A percentile compares a stretch with the other conserved stretches of the same genome.
These are phyloP conservation scores for Chamaecrista fasciculata DNA, from an alignment of 306 rosid species.

Conservation along the genomic window DNA sequence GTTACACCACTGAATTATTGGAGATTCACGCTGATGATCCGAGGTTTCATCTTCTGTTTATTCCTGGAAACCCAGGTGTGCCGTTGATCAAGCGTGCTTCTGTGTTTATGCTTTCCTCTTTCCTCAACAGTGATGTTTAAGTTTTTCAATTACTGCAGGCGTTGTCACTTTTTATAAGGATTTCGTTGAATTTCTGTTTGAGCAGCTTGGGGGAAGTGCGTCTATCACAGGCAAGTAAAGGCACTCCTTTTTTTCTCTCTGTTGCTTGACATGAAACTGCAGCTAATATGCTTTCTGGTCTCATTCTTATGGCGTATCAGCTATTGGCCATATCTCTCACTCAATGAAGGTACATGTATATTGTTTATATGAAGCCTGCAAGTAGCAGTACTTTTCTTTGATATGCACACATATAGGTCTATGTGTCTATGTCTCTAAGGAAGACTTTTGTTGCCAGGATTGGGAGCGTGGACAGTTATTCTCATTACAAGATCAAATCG, in stretches of 20 bases:
- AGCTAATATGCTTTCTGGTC: slow-evolving; percentile 31
- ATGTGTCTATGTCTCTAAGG: slow-evolving; percentile 10
- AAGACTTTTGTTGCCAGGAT: slow-evolving; percentile 43
- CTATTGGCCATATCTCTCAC: slow-evolving; percentile 73
- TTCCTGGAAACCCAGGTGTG: slow-evolving; percentile 95
- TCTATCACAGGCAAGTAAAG: slow-evolving; percentile 74
- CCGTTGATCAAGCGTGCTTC: not conserved
- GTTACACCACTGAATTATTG: slow-evolving; percentile 66
- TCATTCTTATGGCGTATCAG: slow-evolving; percentile 43
- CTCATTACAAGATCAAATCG: slow-evolving; percentile 81
- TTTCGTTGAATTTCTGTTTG: slow-evolving; percentile 73
- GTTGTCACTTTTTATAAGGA: slow-evolving; percentile 65
- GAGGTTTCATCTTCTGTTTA: slow-evolving; percentile 58
- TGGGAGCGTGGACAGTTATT: slow-evolving; percentile 79
- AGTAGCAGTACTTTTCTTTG: not conserved
- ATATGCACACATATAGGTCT: not conserved
- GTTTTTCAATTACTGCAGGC: slow-evolving; percentile 44
- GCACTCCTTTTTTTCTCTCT: not conserved
- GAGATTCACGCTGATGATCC: slow-evolving; percentile 82
- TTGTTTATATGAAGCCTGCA: slow-evolving; percentile 9
- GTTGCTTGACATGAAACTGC: slow-evolving; percentile 18
- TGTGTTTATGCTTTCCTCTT: not conserved
- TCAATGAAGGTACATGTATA: slow-evolving; percentile 54
- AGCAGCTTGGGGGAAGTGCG: slow-evolving; percentile 67
- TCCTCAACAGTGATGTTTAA: slow-evolving; percentile 18